Conservation (phyloP, 2,329 filamentous ascomycete species). For the Fusarium sp. region DNA sequence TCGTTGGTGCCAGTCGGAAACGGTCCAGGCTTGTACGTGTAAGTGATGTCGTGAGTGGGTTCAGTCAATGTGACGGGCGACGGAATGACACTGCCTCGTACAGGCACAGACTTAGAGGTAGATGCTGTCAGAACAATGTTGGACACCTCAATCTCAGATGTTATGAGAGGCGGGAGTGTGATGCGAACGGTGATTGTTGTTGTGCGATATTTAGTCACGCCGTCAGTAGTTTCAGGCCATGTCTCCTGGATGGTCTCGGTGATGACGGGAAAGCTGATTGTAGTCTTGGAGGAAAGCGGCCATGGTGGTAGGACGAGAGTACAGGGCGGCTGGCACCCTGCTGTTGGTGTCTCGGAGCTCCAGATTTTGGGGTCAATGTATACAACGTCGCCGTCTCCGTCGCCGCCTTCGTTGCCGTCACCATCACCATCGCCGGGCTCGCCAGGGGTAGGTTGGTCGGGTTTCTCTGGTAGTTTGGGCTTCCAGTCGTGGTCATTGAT, state of each 20-base stretch:
- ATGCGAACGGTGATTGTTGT: slow-evolving; percentile 19
- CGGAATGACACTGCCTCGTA: slow-evolving; percentile 17
- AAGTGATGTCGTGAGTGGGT: slow-evolving; percentile 12
- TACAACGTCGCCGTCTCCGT: neutral
- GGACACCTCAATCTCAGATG: slow-evolving; percentile 2
- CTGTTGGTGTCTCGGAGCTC: neutral
- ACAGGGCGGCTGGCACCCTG: neutral
- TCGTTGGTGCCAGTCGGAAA: neutral
- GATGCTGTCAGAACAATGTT: slow-evolving; percentile 13
- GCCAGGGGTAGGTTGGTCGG: neutral
- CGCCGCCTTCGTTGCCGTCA: neutral
- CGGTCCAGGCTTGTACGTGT: slow-evolving; percentile 13
- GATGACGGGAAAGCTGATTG: slow-evolving; percentile 15
- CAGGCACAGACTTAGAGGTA: neutral
- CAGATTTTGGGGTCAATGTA: neutral
- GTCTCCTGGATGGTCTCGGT: slow-evolving; percentile 21
- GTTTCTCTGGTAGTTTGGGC: neutral
- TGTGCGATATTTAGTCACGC: slow-evolving; percentile 16
- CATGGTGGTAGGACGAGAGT: neutral
- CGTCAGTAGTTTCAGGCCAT: slow-evolving; percentile 15
- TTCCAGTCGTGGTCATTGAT: slow-evolving; percentile 11
- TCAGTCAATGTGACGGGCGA: slow-evolving; percentile 14
- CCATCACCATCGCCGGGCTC: neutral
- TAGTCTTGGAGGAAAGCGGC: slow-evolving; percentile 16
- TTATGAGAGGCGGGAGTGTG: slow-evolving; percentile 17